Percentiles rank a stretch among this genome's conserved stretches.
These are phyloP conservation scores for Elsinoe fawcettii DNA, from an alignment of 2,329 filamentous ascomycete species.

Conservation along the genomic window DNA sequence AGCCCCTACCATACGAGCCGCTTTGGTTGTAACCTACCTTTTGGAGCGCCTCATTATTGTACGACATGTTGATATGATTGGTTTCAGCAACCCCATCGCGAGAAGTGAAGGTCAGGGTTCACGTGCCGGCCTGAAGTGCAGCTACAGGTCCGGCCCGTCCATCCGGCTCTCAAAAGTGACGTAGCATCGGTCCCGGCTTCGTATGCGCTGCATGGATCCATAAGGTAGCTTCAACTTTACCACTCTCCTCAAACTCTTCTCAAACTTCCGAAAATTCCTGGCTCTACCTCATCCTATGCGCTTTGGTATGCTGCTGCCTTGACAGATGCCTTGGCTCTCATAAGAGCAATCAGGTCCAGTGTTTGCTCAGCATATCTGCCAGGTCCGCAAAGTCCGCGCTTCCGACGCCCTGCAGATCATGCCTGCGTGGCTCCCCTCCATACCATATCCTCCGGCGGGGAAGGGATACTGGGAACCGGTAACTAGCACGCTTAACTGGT, in stretches of 20 bases:
- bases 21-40: slow-evolving; percentile 55
- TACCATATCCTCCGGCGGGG: slow-evolving; percentile 44
- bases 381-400: background rate
- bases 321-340: background rate
- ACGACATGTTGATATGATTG: slow-evolving; percentile 60
- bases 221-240: background rate
- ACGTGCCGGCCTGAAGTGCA: background rate
- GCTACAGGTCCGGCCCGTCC: background rate
- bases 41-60: slow-evolving; percentile 86
- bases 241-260: background rate
- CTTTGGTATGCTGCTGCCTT: slow-evolving; percentile 4
- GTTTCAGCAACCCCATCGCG: background rate
- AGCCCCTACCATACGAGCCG: background rate
- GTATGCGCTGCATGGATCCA: background rate
- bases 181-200: background rate
- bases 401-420: slow-evolving; percentile 22
- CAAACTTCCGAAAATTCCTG: background rate
- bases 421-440: slow-evolving; percentile 35
- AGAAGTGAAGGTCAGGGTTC: background rate
- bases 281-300: background rate
- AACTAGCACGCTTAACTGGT: slow-evolving; percentile 70
- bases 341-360: background rate
- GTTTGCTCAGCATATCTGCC: background rate
- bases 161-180: background rate
- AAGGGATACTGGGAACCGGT: slow-evolving; percentile 61